phyloP scores from a whole-genome alignment of 352 stramenopile species.

The Phytopythium helicoides region DNA sequence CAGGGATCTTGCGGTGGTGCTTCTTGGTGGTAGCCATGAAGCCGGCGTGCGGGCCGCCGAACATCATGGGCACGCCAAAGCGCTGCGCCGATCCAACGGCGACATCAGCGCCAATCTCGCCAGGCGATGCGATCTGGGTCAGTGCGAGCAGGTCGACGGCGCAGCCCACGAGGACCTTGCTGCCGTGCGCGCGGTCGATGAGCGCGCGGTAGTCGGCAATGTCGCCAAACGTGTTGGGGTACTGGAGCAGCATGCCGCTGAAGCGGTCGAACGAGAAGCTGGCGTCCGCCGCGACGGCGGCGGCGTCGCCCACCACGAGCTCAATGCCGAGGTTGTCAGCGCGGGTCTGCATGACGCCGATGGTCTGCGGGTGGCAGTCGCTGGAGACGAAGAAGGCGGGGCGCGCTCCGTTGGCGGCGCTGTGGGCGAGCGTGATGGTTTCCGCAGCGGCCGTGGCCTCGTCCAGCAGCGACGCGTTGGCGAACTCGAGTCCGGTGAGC shows the following conservation, averaged over 20 bases:
- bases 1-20: conserved; percentile 97
- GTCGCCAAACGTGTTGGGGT: conserved; percentile 97
- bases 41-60: conserved; percentile 97
- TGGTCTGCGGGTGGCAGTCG: conserved; percentile 91
- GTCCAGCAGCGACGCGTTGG: conserved; percentile 97
- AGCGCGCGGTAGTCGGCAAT: conserved; percentile 93
- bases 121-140: conserved; percentile 92
- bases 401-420: conserved; percentile 92
- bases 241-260: conserved; percentile 98
- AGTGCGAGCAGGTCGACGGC: conserved; percentile 96
- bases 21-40: conserved; percentile 97
- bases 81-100: conserved; percentile 97
- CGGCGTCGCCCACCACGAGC: conserved; percentile 89
- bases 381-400: conserved; percentile 96
- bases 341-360: conserved; percentile 93
- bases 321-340: conserved; percentile 91
- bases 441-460: conserved; percentile 98
- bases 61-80: conserved; percentile 99
- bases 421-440: conserved; percentile 97
- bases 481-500: conserved; percentile 96
- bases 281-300: conserved; percentile 51
- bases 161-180: conserved; percentile 93
- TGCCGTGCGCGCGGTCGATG: conserved; percentile 79
- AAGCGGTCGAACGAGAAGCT: conserved; percentile 86
- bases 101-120: conserved; percentile 97